Percentiles rank a stretch among this genome's conserved stretches.
Conservation (phyloP, 257 asterid genomes). For the Gentiana straminea region DNA sequence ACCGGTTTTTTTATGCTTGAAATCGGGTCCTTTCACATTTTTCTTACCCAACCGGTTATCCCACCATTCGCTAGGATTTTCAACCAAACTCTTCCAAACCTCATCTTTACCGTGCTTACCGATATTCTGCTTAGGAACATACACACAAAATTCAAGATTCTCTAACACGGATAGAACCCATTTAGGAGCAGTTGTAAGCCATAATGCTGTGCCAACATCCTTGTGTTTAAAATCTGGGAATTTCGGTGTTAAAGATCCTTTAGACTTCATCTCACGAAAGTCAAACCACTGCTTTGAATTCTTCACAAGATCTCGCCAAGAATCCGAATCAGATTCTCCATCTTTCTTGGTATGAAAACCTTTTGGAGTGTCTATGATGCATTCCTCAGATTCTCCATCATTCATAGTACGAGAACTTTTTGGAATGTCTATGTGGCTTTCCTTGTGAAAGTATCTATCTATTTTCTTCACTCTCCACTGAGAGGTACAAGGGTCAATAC, state of each 20-base stretch:
- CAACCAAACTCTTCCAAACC: slow-evolving; percentile 55
- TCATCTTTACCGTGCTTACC: slow-evolving; percentile 15
- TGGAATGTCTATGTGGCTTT: slow-evolving; percentile 7
- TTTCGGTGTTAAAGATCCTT: slow-evolving; percentile 42
- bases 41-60: slow-evolving; percentile 23
- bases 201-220: slow-evolving; percentile 35
- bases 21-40: slow-evolving; percentile 17
- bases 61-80: slow-evolving; percentile 33
- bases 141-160: slow-evolving; percentile 41
- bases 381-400: slow-evolving; percentile 14
- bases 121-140: slow-evolving; percentile 14
- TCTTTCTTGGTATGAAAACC: slow-evolving; percentile 17
- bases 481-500: no score
- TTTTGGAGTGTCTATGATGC: slow-evolving; percentile 8
- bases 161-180: slow-evolving; percentile 47
- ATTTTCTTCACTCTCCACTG: no score
- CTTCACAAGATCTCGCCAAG: slow-evolving; percentile 69
- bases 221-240: slow-evolving; percentile 76
- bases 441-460: not conserved
- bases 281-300: slow-evolving; percentile 69
- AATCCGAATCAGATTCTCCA: slow-evolving; percentile 14
- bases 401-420: slow-evolving; percentile 15
- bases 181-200: slow-evolving; percentile 50
- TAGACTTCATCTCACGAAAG: slow-evolving; percentile 48
- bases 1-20: slow-evolving; percentile 18